Evolutionary conservation across 768 basidiomycete genomes (phyloP).

Genomic region (Trametes meyenii): DNA sequence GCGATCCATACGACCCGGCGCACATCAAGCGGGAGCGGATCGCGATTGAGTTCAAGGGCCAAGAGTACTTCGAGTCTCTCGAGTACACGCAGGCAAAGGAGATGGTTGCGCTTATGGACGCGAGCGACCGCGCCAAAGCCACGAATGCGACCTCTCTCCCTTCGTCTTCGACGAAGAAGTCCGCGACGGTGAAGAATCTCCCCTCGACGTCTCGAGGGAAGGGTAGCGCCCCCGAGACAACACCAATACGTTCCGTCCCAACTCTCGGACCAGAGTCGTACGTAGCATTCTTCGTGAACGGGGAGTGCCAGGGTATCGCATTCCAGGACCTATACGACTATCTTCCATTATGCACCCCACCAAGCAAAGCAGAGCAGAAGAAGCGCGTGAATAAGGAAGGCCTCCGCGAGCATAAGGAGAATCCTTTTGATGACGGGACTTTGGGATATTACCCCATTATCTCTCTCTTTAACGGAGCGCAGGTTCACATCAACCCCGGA

Average conservation of each 20-base stretch:
- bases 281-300: constrained; percentile 92
- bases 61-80: constrained; percentile 92
- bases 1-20: constrained; percentile 79
- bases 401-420: constrained; percentile 73
- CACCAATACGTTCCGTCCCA: constrained; percentile 61
- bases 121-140: constrained; percentile 54
- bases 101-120: constrained; percentile 88
- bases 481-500: constrained; percentile 84
- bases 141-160: constrained; percentile 57
- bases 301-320: constrained; percentile 79
- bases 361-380: constrained; percentile 65
- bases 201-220: constrained; percentile 58
- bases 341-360: constrained; percentile 72
- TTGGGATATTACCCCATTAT: constrained; percentile 96
- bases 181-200: constrained; percentile 66
- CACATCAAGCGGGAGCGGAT: constrained; percentile 87
- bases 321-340: constrained; percentile 91
- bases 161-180: constrained; percentile 61
- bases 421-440: constrained; percentile 90
- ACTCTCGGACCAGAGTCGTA: constrained; percentile 64
- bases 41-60: constrained; percentile 94
- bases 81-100: constrained; percentile 91
- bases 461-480: constrained; percentile 89
- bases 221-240: constrained; percentile 36
- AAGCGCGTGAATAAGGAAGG: constrained; percentile 66